Conservation (phyloP, 2,329 filamentous ascomycete species). For the Helotiales sp. region DNA sequence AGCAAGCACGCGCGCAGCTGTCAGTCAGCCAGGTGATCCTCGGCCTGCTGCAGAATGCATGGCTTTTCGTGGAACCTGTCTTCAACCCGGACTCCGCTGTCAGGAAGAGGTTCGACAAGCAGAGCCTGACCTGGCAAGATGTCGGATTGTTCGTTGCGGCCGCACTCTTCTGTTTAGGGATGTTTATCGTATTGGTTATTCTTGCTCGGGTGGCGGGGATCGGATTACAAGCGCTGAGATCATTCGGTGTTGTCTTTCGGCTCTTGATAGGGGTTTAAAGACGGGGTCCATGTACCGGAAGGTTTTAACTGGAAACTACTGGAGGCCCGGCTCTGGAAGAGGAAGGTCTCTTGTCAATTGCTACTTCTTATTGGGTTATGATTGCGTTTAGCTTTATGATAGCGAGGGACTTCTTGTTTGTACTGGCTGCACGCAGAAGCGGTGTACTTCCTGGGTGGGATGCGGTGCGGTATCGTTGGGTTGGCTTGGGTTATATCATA, state of each 20-base stretch:
- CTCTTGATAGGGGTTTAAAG: slow-evolving; percentile 18
- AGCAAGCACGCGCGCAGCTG: slow-evolving; percentile 9
- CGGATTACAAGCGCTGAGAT: slow-evolving; percentile 14
- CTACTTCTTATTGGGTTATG: neutral
- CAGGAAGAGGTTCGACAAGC: slow-evolving; percentile 31
- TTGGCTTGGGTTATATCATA: neutral
- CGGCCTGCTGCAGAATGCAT: slow-evolving; percentile 38
- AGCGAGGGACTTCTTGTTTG: neutral
- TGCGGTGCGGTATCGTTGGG: neutral
- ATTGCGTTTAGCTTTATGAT: neutral
- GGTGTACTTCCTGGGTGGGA: slow-evolving; percentile 3
- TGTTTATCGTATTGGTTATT: slow-evolving; percentile 33
- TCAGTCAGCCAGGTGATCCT: slow-evolving; percentile 20
- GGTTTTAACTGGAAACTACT: neutral
- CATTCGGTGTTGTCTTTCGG: slow-evolving; percentile 12
- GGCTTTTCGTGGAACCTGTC: slow-evolving; percentile 45
- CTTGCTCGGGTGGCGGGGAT: slow-evolving; percentile 16
- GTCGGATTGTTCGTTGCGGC: slow-evolving; percentile 39
- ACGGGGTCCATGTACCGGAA: neutral
- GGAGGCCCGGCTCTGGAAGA: neutral
- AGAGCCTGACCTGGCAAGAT: slow-evolving; percentile 40
- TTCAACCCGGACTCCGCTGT: slow-evolving; percentile 43
- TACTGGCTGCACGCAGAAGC: neutral
- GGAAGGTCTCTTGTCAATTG: neutral
- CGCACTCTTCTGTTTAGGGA: slow-evolving; percentile 37